phyloP scores from a whole-genome alignment of 352 stramenopile species.

The Globisporangium solare region DNA sequence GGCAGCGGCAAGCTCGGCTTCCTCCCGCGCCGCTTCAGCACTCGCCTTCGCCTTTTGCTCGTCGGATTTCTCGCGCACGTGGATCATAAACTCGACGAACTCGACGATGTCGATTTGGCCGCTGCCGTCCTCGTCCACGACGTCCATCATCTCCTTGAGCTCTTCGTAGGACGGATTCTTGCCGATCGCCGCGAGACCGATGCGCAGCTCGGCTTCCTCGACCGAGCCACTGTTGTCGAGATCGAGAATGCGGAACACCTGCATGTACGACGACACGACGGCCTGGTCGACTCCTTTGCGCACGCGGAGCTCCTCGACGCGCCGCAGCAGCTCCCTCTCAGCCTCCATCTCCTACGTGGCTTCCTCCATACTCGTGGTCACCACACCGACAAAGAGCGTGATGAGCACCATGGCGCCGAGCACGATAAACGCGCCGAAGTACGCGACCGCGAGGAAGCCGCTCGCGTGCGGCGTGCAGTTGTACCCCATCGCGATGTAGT shows the following conservation, averaged over 20 bases:
- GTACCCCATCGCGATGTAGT: conserved; percentile 47
- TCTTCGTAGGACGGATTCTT: conserved; percentile 79
- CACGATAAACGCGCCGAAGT: conserved; percentile 83
- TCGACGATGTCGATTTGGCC: conserved; percentile 86
- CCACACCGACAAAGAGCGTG: conserved; percentile 90
- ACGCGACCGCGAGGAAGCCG: conserved; percentile 50
- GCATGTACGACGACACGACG: conserved; percentile 67
- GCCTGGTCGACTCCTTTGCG: conserved; percentile 45
- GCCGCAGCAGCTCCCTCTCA: conserved; percentile 59
- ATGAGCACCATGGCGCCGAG: conserved; percentile 87
- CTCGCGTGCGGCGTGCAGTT: conserved; percentile 41
- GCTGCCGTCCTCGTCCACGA: conserved; percentile 81
- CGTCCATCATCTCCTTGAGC: conserved; percentile 82
- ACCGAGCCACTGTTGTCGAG: conserved; percentile 79
- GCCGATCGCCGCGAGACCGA: conserved; percentile 73
- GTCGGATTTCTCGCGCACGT: conserved; percentile 64
- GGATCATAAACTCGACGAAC: conserved; percentile 86
- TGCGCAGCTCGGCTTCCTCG: conserved; percentile 79
- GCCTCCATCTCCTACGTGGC: conserved; percentile 82
- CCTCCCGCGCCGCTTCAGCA: conserved; percentile 11
- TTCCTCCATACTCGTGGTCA: conserved; percentile 90
- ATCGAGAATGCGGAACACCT: conserved; percentile 81
- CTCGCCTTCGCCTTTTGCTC: conserved; percentile 30
- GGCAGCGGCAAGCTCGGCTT: conserved; percentile 13
- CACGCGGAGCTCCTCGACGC: conserved; percentile 54